These are phyloP conservation scores for Phytophthora ohioensis DNA, from an alignment of 352 stramenopile genomes.

Conservation along the genomic window DNA sequence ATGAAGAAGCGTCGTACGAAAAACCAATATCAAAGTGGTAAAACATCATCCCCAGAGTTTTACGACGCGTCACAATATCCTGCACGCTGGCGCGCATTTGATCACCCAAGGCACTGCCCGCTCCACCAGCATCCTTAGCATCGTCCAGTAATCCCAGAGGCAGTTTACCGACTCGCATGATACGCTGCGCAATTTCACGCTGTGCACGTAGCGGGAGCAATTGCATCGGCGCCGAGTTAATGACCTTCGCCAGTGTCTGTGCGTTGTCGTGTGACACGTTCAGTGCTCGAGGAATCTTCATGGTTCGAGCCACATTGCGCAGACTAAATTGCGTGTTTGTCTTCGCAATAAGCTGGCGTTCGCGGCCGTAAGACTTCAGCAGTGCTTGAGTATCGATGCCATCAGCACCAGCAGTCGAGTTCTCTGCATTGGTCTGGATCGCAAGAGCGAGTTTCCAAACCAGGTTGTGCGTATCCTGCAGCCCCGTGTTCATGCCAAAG, in stretches of 20 bases:
- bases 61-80: constrained; percentile 61
- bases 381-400: constrained; percentile 39
- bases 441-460: constrained; percentile 91
- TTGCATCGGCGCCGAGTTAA: constrained; percentile 76
- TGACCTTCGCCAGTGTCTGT: constrained; percentile 57
- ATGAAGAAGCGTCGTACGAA: constrained; percentile 68
- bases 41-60: constrained; percentile 86
- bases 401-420: background rate
- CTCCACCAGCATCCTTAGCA: constrained; percentile 28
- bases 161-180: constrained; percentile 77
- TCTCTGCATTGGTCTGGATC: constrained; percentile 44
- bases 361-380: constrained; percentile 83
- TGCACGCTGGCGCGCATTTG: constrained; percentile 66
- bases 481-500: constrained; percentile 94
- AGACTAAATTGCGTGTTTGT: constrained; percentile 85
- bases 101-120: constrained; percentile 58
- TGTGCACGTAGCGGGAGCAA: constrained; percentile 61
- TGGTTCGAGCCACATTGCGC: constrained; percentile 86
- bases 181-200: constrained; percentile 66
- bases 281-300: constrained; percentile 83
- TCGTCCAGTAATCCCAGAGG: constrained; percentile 67
- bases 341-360: constrained; percentile 79
- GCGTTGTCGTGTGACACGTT: constrained; percentile 87
- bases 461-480: constrained; percentile 94
- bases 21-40: constrained; percentile 90